Evolutionary conservation across 495 filamentous ascomycete genomes (phyloP), one percentile per base, ranked within the genome.

Genomic region (Filosporella fistucella): DNA sequence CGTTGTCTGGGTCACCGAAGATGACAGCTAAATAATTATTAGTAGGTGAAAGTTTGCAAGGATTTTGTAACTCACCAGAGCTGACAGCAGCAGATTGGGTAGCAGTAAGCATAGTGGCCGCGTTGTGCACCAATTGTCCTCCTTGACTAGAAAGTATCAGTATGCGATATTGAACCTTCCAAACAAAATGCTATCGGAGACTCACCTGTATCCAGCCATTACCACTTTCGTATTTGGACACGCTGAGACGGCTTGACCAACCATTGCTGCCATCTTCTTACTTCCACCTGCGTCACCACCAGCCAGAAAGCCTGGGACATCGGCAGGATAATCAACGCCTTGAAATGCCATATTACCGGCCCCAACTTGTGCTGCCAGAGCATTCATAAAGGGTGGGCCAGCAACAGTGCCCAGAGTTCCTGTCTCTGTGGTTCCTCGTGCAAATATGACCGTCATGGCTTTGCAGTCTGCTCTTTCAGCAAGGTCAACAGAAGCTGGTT

Each of bases 221-320:
- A 80, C 76, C 47, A 83, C 66, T 59, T 79, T 76, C 40, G 77
- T 80, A 29, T 68, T 61, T 2, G 80, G 78, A 49, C 79, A 84
- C 22, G 42, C 18, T 0, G 20, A 28, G 23, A 59, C 18, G 12
- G 55, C 49, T 24, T 20, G 13, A 14, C 18, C 23, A 13, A 28
- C 33, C 22, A 55, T 25, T 2, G 16, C 21, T 6, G 54, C 54
- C 58, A 63, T 60, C 18, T 56, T 32, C 9, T 45, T 26, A 39
- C 48, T 55, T 3, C 61, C 63, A 28, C 37, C 51, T 8, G 40
- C 2, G 46, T 66, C 63, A 1, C 67, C 65, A 30, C 67, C 67
- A n/a, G 32, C 56, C 16, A 67, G 42, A 45, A 65, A 69, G 2
- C 67, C 64, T 17, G 35, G 41, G 20, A 69, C 57, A 22, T 40